Evolutionary conservation across 2,329 filamentous ascomycete genomes (phyloP).

Genomic region (Calonectria crousiana): DNA sequence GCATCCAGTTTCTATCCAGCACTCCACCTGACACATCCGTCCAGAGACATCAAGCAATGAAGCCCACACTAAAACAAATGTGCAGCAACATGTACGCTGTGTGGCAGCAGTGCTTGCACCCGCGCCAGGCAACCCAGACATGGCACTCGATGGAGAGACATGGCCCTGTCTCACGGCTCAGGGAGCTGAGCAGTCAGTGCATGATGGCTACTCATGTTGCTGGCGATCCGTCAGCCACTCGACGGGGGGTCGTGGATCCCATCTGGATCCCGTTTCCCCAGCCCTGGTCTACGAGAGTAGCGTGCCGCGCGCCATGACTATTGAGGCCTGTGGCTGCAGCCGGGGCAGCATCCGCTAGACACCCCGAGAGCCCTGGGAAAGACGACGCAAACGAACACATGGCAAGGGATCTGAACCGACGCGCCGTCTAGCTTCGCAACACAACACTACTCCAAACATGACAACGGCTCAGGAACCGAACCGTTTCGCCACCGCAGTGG

Average conservation of each 20-base stretch:
- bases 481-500: conserved; percentile 36
- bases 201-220: conserved; percentile 32
- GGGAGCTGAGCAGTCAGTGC: conserved; percentile 32
- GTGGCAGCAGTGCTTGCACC: neutral
- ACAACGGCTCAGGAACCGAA: conserved; percentile 37
- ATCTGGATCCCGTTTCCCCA: conserved; percentile 31
- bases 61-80: neutral
- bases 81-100: neutral
- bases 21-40: conserved; percentile 13
- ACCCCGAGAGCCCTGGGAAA: conserved; percentile 13
- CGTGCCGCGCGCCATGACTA: conserved; percentile 34
- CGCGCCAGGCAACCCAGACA: conserved; percentile 8
- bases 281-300: conserved; percentile 35
- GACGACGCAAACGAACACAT: conserved; percentile 22
- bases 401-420: conserved; percentile 31
- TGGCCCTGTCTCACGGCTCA: conserved; percentile 25
- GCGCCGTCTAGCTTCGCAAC: conserved; percentile 19
- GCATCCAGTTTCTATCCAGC: neutral
- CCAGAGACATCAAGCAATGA: neutral
- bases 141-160: neutral
- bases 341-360: conserved; percentile 41
- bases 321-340: conserved; percentile 35
- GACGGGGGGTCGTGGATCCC: conserved; percentile 34
- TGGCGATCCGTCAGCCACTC: conserved; percentile 40
- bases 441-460: conserved; percentile 26